Percentiles rank a stretch among this genome's conserved stretches.
phyloP scores from a whole-genome alignment of 306 rosid genomes.

The barrel medic (Medicago truncatula) region MtrunA17r5.0-ANR NC_053043.1:24090001-24090500 shows the following conservation, averaged over 20 bases:
- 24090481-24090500: neutral
- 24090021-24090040: too few species aligned
- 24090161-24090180: slow-evolving; percentile 68
- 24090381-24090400: neutral
- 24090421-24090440: neutral
- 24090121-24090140: slow-evolving; percentile 32
- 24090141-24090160: slow-evolving; percentile 90
- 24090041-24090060: slow-evolving; percentile 25
- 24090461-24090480: neutral
- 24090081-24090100: slow-evolving; percentile 3
- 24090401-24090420: neutral
- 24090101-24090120: slow-evolving; percentile 25
- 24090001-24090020: too few species aligned
- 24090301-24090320: neutral
- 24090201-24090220: neutral
- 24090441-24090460: neutral
- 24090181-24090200: too few species aligned
- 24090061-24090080: slow-evolving; percentile 21
- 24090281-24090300: neutral
- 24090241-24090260: too few species aligned
- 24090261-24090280: too few species aligned
- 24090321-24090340: neutral
- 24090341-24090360: neutral
- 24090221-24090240: too few species aligned
- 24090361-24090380: neutral